Evolutionary conservation across 1,139 yeast genomes (phyloP).

Genomic region (Kodamaea alishanica): DNA sequence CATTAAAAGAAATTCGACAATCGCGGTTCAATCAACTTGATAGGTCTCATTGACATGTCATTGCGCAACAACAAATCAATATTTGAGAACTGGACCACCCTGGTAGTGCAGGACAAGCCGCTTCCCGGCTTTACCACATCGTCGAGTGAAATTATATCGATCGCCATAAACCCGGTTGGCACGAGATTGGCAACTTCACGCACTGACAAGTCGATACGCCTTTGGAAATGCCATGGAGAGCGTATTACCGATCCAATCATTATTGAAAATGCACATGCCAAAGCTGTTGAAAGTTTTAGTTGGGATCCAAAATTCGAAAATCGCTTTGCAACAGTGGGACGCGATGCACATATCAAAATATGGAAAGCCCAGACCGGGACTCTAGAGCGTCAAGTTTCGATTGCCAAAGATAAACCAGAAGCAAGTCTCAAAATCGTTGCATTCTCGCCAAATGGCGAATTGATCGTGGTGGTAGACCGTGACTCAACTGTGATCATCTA

Average conservation of each 20-base stretch:
- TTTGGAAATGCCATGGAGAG: slow-evolving; percentile 38
- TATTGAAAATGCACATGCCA: slow-evolving; percentile 44
- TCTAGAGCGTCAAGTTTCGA: slow-evolving; percentile 31
- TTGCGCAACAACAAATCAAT: slow-evolving; percentile 13
- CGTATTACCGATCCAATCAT: slow-evolving; percentile 31
- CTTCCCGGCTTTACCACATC: slow-evolving; percentile 24
- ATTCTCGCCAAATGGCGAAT: slow-evolving; percentile 53
- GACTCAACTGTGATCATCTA: slow-evolving; percentile 28
- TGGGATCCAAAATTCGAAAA: slow-evolving; percentile 60
- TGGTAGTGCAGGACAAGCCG: slow-evolving; percentile 24
- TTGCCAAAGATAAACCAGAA: slow-evolving; percentile 18
- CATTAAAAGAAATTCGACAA: too few species aligned
- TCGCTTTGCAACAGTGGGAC: slow-evolving; percentile 56
- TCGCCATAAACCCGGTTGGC: slow-evolving; percentile 40
- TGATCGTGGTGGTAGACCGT: slow-evolving; percentile 48
- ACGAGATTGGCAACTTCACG: slow-evolving; percentile 44
- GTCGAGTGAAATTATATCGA: slow-evolving; percentile 29
- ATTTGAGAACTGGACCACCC: slow-evolving; percentile 24
- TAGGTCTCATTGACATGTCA: not conserved
- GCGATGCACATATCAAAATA: slow-evolving; percentile 49
- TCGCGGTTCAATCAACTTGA: too few species aligned
- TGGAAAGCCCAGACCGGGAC: slow-evolving; percentile 52
- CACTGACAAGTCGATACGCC: slow-evolving; percentile 42
- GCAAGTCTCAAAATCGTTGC: slow-evolving; percentile 31
- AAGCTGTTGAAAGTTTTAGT: slow-evolving; percentile 46